A percentile compares a stretch with the other conserved stretches of the same genome.
Conservation (phyloP, 2,329 filamentous ascomycete species). For the Didymella glomerata region DNA sequence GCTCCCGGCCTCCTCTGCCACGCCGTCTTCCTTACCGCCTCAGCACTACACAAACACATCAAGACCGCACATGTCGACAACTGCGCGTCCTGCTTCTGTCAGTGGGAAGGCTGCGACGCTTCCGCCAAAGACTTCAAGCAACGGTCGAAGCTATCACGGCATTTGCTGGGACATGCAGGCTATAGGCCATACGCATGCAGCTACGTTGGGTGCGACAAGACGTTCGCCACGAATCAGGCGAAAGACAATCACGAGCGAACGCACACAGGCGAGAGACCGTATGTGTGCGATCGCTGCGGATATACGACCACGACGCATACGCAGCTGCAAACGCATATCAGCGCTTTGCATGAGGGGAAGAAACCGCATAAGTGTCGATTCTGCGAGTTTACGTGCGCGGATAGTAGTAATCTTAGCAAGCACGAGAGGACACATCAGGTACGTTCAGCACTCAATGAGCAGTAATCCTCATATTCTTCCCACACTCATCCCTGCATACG, state of each 20-base stretch:
- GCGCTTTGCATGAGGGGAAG: conserved; percentile 47
- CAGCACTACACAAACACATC: conserved; percentile 48
- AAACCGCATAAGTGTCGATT: conserved; percentile 51
- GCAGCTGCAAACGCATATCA: conserved; percentile 50
- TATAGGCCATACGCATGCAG: conserved; percentile 50
- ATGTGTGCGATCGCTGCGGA: conserved; percentile 48
- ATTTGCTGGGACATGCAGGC: conserved; percentile 50
- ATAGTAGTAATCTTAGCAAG: conserved; percentile 49
- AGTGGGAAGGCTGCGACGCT: conserved; percentile 49
- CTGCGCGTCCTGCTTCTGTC: conserved; percentile 47
- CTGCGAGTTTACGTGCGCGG: conserved; percentile 51
- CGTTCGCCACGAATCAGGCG: conserved; percentile 52
- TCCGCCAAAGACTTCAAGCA: conserved; percentile 51
- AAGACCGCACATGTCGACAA: conserved; percentile 48
- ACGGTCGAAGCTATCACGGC: conserved; percentile 50
- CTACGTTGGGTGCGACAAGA: conserved; percentile 48
- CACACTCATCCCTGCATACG: too few species aligned
- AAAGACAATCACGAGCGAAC: conserved; percentile 52
- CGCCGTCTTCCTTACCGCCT: conserved; percentile 38
- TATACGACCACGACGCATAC: conserved; percentile 53
- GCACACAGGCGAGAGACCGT: conserved; percentile 49
- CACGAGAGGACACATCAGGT: conserved; percentile 51
- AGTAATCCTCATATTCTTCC: too few species aligned
- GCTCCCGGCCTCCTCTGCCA: conserved; percentile 39
- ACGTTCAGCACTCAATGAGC: too few species aligned